Percentiles rank a stretch among this genome's conserved stretches.
phyloP scores from a whole-genome alignment of 768 basidiomycete species.

The Macrolepiota albuminosa region DNA sequence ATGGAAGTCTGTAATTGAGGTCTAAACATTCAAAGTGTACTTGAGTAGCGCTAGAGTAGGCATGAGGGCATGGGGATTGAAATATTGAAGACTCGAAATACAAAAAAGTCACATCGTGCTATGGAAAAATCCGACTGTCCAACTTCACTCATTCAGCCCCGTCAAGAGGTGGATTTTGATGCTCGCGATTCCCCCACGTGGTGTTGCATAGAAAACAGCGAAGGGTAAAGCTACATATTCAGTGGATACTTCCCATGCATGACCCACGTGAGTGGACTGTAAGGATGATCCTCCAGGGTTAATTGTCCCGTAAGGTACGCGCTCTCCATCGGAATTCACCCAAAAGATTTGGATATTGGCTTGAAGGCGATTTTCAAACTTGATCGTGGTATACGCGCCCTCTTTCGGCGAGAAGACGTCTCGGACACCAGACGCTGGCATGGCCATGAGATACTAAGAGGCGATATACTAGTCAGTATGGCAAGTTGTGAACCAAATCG shows the following conservation, averaged over 20 bases:
- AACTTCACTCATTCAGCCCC: neutral
- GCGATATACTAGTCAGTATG: neutral
- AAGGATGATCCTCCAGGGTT: neutral
- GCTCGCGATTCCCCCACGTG: neutral
- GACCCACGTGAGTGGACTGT: constrained; percentile 8
- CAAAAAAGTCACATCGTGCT: neutral
- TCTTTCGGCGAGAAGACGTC: neutral
- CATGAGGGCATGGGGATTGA: neutral
- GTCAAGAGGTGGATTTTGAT: neutral
- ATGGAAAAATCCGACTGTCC: neutral
- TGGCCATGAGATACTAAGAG: neutral
- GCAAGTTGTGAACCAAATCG: neutral
- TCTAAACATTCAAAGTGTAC: too few species aligned
- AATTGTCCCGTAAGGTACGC: neutral
- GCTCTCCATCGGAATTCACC: neutral
- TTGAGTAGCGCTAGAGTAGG: too few species aligned
- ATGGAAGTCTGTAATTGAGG: too few species aligned
- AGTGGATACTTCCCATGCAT: constrained; percentile 4
- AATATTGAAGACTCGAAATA: neutral
- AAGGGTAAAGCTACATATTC: neutral
- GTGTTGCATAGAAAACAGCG: constrained; percentile 3
- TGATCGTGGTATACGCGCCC: constrained; percentile 4
- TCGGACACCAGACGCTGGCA: neutral
- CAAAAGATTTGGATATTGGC: constrained; percentile 5
- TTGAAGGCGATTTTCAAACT: constrained; percentile 11